phyloP scores from a whole-genome alignment of 108 stramenopile species.

The Cyclotella choctawhatcheeana region DNA sequence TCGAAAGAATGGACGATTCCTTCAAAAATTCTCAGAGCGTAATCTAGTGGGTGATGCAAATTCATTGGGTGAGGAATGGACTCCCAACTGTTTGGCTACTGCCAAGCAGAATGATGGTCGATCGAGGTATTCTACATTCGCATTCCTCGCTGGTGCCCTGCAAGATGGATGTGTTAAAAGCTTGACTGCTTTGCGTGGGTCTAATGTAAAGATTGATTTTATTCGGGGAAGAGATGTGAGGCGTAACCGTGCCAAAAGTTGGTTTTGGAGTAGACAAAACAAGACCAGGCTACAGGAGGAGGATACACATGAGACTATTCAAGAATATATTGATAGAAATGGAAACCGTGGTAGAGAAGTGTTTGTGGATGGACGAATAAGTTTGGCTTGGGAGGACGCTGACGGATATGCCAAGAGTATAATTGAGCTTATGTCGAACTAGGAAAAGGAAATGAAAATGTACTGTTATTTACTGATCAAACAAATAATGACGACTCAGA shows the following conservation, averaged over 20 bases:
- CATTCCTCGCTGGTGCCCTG: slow-evolving; percentile 66
- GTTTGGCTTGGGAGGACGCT: slow-evolving; percentile 65
- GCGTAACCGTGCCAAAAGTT: slow-evolving; percentile 56
- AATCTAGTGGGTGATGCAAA: slow-evolving; percentile 59
- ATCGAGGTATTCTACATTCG: slow-evolving; percentile 63
- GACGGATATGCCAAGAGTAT: slow-evolving; percentile 53
- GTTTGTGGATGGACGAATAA: slow-evolving; percentile 56
- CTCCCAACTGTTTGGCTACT: slow-evolving; percentile 46
- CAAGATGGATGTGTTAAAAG: slow-evolving; percentile 59
- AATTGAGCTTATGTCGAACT: slow-evolving; percentile 34
- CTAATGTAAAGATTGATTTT: slow-evolving; percentile 42
- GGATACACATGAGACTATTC: slow-evolving; percentile 37
- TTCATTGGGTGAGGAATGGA: slow-evolving; percentile 59
- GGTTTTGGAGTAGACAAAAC: slow-evolving; percentile 61
- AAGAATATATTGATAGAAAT: slow-evolving; percentile 41
- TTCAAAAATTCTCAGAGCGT: slow-evolving; percentile 60
- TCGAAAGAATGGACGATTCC: slow-evolving; percentile 50
- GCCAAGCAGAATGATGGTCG: slow-evolving; percentile 36
- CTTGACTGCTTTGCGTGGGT: slow-evolving; percentile 37
- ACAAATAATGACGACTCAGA: too few species aligned
- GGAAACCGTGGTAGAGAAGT: slow-evolving; percentile 44
- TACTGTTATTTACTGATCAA: too few species aligned
- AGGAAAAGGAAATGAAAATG: not conserved
- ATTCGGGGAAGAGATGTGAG: slow-evolving; percentile 58
- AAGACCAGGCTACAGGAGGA: not conserved